Evolutionary conservation across 768 basidiomycete species (phyloP), one percentile per base, ranked within the genome.

Genomic region (Lactifluus echinatus): DNA sequence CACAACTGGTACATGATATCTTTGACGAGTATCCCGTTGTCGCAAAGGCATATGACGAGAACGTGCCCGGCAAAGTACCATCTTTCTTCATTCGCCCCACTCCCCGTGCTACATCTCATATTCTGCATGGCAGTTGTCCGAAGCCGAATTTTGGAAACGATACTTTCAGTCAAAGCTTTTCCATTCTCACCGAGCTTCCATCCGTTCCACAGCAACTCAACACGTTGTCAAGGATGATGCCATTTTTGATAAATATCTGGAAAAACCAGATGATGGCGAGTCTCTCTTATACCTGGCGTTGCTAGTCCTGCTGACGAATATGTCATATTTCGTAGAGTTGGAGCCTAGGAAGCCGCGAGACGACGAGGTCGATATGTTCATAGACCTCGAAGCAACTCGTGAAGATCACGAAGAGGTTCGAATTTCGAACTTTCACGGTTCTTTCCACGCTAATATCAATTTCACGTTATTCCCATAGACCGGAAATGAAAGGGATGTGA

Each of bases 21-120:
- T 99, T 99, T 65, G 93, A 98, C 62, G 94, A 96, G 73, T 98
- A 93, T 68, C 94, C 96, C 2, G 87, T 96, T 31, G 92, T 98
- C 12, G 85, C 87, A 39, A 88, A 83, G 69, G 95, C 93, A 0
- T 95, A 96, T 66, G 85, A 75, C 58, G 93, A 95, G 66, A 93
- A 94, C 63, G 94, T 98, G 1, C 93, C 95, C 2, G 79, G 72
- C 62, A 87, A 89, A 77, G 93, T 87, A 74, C 60, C 57, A 12
- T 21, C 19, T 31, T 37, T 40, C n/a, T n/a, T 52, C 23, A 51
- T 15, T 47, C 37, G 36, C 60, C n/a, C 23, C 8, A 31, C n/a
- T n/a, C 40, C 3, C 33, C 28, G 14, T 36, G 26, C 23, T 19
- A 8, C 33, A 36, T 52, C 57, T 56, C 53, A 62, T 47, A 10